Conservation (phyloP, 352 stramenopile genomes). For the Pythium vanterpoolii region DNA sequence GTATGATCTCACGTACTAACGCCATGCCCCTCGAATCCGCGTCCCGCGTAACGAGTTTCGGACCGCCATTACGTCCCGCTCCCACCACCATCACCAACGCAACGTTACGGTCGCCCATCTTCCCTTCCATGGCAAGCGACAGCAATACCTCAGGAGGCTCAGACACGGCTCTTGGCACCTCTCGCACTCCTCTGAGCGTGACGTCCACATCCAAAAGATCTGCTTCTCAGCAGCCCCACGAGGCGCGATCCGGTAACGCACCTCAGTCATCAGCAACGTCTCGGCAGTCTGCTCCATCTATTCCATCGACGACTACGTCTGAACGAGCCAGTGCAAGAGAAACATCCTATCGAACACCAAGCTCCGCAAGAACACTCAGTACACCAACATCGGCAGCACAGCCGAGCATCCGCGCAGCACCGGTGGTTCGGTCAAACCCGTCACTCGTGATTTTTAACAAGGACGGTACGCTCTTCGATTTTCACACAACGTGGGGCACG, state of each 20-base stretch:
- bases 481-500: constrained; percentile 38
- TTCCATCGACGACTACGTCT: background rate
- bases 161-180: background rate
- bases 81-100: background rate
- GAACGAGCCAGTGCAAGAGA: background rate
- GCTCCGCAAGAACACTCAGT: too few relatives aligned
- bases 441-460: constrained; percentile 50
- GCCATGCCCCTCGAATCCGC: background rate
- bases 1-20: constrained; percentile 1
- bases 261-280: background rate
- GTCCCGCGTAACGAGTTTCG: background rate
- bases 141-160: background rate
- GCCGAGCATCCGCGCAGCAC: background rate
- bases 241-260: background rate
- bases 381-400: background rate
- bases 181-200: background rate
- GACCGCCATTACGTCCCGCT: background rate
- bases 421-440: constrained; percentile 12
- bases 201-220: background rate
- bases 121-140: constrained; percentile 1
- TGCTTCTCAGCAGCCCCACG: background rate
- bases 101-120: background rate
- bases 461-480: constrained; percentile 49
- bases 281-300: too few relatives aligned
- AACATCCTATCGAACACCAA: background rate